Evolutionary conservation across 768 basidiomycete species (phyloP).

Genomic region (Chiua virens): DNA sequence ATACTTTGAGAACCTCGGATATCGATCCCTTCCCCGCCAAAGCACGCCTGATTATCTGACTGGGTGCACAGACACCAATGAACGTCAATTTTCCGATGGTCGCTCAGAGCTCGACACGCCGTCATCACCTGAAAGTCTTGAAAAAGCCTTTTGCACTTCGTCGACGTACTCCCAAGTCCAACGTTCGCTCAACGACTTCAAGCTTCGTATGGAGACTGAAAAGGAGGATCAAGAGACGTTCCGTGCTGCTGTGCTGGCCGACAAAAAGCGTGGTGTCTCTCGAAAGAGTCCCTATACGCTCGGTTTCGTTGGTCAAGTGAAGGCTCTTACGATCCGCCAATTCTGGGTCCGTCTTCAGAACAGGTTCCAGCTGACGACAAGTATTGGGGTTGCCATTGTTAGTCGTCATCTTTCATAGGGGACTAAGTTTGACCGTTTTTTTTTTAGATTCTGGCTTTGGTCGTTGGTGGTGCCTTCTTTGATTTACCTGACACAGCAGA

Average conservation of each 20-base stretch:
- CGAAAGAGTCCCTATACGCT: conserved; percentile 83
- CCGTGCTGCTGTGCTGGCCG: conserved; percentile 67
- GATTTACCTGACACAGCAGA: conserved; percentile 69
- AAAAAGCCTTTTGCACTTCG: conserved; percentile 58
- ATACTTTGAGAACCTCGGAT: conserved; percentile 79
- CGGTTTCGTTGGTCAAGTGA: conserved; percentile 72
- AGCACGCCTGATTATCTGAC: conserved; percentile 86
- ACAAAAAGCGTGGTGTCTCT: conserved; percentile 78
- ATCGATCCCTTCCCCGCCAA: conserved; percentile 73
- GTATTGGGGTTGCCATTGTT: conserved; percentile 60
- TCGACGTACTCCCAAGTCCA: conserved; percentile 42
- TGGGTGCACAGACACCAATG: conserved; percentile 81
- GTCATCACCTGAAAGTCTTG: conserved; percentile 65
- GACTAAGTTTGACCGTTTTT: conserved; percentile 1
- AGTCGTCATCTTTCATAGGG: conserved; percentile 23
- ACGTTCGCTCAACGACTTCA: conserved; percentile 56
- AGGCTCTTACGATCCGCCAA: conserved; percentile 67
- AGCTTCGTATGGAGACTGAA: conserved; percentile 53
- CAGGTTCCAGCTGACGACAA: conserved; percentile 72
- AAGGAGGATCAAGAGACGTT: conserved; percentile 74
- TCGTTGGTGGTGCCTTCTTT: conserved; percentile 74
- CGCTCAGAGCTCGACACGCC: conserved; percentile 56
- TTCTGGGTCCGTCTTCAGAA: conserved; percentile 76
- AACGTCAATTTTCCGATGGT: conserved; percentile 74
- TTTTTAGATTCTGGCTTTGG: conserved; percentile 37